A percentile compares a stretch with the other conserved stretches of the same genome.
Conservation (phyloP, 106 monocot species). For the Dioscorea alata region DNA sequence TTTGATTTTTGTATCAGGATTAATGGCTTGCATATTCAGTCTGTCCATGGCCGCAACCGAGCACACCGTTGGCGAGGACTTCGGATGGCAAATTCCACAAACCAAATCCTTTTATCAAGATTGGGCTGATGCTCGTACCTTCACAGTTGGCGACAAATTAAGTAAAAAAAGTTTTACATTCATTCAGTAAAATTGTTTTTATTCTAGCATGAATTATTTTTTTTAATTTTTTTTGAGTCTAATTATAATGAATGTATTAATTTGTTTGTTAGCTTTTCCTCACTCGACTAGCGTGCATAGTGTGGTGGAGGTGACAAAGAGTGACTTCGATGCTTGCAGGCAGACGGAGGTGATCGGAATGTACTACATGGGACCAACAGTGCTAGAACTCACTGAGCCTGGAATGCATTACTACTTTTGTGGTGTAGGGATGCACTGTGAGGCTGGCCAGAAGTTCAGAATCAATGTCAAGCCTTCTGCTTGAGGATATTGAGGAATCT, state of each 20-base stretch:
- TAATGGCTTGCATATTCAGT: neutral
- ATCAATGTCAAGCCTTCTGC: constrained; percentile 38
- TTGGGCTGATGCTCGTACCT: constrained; percentile 33
- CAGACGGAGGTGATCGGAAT: constrained; percentile 32
- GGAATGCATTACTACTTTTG: constrained; percentile 68
- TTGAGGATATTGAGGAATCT: too few relatives aligned
- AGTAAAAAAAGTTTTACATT: constrained; percentile 14
- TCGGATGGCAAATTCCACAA: constrained; percentile 49
- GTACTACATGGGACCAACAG: constrained; percentile 38
- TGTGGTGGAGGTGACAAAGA: constrained; percentile 53
- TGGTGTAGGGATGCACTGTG: constrained; percentile 65
- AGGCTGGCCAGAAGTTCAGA: constrained; percentile 61
- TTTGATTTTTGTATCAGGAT: neutral
- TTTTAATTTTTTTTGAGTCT: neutral
- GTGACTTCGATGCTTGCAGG: constrained; percentile 46
- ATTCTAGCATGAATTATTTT: neutral
- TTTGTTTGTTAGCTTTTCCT: constrained; percentile 42
- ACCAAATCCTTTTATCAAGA: constrained; percentile 49
- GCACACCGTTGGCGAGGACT: constrained; percentile 54
- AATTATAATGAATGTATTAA: too few relatives aligned
- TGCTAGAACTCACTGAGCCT: constrained; percentile 38
- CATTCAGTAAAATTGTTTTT: neutral
- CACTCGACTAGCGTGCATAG: constrained; percentile 43
- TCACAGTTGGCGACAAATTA: constrained; percentile 51
- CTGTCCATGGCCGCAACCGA: neutral